Evolutionary conservation across 1,284 basidiomycete genomes (phyloP).

Genomic region (Neolentinus lepideus): DNA sequence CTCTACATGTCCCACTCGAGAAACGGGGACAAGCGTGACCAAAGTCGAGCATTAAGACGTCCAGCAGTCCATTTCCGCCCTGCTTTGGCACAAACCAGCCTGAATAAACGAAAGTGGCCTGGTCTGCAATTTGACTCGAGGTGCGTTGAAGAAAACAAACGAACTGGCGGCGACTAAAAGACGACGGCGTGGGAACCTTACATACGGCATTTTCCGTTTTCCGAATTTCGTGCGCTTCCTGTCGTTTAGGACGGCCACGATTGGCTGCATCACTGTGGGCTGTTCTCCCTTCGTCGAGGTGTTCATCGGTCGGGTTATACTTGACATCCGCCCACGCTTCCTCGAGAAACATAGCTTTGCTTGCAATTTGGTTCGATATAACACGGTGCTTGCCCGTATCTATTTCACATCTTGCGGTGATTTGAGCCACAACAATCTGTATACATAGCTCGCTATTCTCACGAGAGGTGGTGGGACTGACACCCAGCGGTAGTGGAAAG

Average conservation of each 20-base stretch:
- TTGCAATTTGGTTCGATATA: not conserved
- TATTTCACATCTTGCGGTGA: not conserved
- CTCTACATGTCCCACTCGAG: conserved; percentile 27
- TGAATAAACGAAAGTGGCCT: conserved; percentile 15
- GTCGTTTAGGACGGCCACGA: not conserved
- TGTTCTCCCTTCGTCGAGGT: not conserved
- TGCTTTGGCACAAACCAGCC: conserved; percentile 46
- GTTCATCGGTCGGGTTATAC: not conserved
- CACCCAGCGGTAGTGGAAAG: not conserved
- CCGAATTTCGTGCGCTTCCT: not conserved
- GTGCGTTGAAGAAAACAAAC: conserved; percentile 27
- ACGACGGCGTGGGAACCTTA: not conserved
- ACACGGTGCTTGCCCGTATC: not conserved
- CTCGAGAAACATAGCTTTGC: not conserved
- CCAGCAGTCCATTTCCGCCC: conserved; percentile 35
- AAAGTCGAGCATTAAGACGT: conserved; percentile 42
- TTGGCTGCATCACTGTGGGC: not conserved
- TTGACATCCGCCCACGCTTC: not conserved
- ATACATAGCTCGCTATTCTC: not conserved
- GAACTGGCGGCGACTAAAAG: not conserved
- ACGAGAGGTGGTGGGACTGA: not conserved
- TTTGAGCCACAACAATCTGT: not conserved
- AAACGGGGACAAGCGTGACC: conserved; percentile 23
- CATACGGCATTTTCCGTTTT: not conserved
- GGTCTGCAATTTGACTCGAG: conserved; percentile 45